phyloP scores from a whole-genome alignment of 257 asterid species.

The Datura wrightii region DNA sequence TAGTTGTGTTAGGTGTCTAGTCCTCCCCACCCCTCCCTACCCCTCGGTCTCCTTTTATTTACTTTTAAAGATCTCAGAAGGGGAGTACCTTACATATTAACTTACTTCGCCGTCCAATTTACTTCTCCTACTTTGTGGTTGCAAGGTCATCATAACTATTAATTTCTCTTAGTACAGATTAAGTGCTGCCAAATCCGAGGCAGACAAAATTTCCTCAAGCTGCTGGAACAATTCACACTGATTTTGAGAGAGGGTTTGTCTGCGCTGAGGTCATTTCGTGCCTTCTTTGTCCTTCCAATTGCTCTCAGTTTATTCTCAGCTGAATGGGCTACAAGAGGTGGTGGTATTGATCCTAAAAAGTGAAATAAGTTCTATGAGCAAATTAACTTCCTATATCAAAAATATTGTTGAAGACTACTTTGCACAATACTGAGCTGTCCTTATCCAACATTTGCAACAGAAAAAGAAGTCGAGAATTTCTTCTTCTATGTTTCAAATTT shows the following conservation, averaged over 20 bases:
- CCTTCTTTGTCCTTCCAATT: background rate
- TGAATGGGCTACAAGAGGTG: background rate
- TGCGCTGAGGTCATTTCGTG: constrained; percentile 77
- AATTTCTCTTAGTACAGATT: constrained; percentile 54
- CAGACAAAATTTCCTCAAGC: constrained; percentile 92
- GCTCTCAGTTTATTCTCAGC: background rate
- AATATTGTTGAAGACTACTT: background rate
- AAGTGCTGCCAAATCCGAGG: constrained; percentile 98
- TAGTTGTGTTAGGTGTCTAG: background rate
- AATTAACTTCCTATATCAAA: background rate
- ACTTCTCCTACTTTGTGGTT: constrained; percentile 21
- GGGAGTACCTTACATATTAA: background rate
- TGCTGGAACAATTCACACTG: constrained; percentile 93
- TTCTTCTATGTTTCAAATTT: background rate
- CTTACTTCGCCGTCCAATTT: background rate
- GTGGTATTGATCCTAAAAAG: background rate
- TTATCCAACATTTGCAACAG: background rate
- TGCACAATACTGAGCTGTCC: background rate
- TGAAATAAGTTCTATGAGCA: background rate
- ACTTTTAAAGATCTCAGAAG: constrained; percentile 3
- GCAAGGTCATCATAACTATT: background rate
- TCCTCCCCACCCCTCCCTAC: background rate
- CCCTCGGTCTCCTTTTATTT: background rate
- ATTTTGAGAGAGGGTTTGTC: constrained; percentile 90
- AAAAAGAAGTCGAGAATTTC: background rate